phyloP scores from a whole-genome alignment of 768 basidiomycete species.

The Daedalea quercina region DNA sequence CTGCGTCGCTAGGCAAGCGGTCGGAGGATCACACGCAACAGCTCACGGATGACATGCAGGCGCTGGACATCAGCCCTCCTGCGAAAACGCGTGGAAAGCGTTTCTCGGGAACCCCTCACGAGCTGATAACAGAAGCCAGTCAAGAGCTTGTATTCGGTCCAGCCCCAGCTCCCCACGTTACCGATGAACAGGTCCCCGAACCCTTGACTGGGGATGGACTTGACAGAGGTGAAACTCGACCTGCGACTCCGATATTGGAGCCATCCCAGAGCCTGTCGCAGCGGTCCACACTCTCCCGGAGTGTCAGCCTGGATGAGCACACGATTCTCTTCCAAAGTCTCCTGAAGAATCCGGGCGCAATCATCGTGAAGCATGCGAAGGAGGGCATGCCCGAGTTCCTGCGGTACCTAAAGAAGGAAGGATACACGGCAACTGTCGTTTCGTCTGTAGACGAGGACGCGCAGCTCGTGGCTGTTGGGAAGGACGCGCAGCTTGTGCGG shows the following conservation, averaged over 20 bases:
- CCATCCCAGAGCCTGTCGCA: background rate
- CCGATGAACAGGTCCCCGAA: background rate
- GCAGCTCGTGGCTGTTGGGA: background rate
- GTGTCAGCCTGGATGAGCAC: background rate
- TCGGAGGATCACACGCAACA: background rate
- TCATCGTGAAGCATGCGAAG: background rate
- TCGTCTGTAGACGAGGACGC: background rate
- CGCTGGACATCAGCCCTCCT: background rate
- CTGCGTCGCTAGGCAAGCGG: conserved; percentile 8
- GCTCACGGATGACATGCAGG: background rate
- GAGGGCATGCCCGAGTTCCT: background rate
- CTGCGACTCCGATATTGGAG: background rate
- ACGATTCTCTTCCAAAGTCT: background rate
- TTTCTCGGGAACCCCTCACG: background rate
- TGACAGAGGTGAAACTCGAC: background rate
- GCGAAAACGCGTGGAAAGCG: background rate
- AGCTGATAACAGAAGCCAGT: background rate
- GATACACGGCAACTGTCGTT: background rate
- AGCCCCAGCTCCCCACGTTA: background rate
- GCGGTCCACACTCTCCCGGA: background rate
- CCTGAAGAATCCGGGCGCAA: background rate
- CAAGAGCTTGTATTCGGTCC: background rate
- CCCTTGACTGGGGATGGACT: background rate
- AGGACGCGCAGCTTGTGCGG: background rate
- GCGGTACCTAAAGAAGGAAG: background rate